Evolutionary conservation across 371 early-diverging fungal species (phyloP).

Genomic region (Saksenaea oblongispora): DNA sequence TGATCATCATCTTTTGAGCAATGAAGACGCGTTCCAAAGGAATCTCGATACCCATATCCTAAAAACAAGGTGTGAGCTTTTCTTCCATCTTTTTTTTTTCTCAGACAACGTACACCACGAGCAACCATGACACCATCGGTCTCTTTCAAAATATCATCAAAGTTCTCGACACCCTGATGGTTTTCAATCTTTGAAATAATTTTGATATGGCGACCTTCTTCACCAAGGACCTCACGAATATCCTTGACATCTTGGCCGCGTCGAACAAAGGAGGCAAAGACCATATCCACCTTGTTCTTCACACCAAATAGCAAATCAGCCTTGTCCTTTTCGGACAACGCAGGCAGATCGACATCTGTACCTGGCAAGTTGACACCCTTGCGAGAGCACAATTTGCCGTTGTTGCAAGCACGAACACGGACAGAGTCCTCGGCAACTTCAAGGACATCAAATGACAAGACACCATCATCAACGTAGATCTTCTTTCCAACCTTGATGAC

Average conservation of each 20-base stretch:
- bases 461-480: conserved; percentile 90
- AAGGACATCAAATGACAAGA: conserved; percentile 81
- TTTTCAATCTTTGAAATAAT: conserved; percentile 97
- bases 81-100: too few relatives aligned
- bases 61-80: too few relatives aligned
- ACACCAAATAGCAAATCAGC: conserved; percentile 91
- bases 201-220: conserved; percentile 83
- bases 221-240: conserved; percentile 79
- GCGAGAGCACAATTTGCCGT: conserved; percentile 72
- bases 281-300: conserved; percentile 90
- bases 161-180: conserved; percentile 94
- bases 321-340: conserved; percentile 94
- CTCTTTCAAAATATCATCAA: conserved; percentile 93
- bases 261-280: conserved; percentile 98
- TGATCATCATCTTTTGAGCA: conserved; percentile 97
- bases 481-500: conserved; percentile 80
- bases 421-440: conserved; percentile 60
- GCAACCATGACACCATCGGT: conserved; percentile 99
- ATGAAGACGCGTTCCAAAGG: conserved; percentile 90
- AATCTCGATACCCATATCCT: conserved; percentile 97
- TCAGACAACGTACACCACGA: conserved; percentile 84
- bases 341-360: conserved; percentile 86
- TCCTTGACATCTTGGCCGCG: conserved; percentile 86
- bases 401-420: conserved; percentile 76
- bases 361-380: conserved; percentile 94